A percentile compares a stretch with the other conserved stretches of the same genome.
Conservation (phyloP, 2,329 filamentous ascomycete genomes). For the Clarireedia hainanense region DNA sequence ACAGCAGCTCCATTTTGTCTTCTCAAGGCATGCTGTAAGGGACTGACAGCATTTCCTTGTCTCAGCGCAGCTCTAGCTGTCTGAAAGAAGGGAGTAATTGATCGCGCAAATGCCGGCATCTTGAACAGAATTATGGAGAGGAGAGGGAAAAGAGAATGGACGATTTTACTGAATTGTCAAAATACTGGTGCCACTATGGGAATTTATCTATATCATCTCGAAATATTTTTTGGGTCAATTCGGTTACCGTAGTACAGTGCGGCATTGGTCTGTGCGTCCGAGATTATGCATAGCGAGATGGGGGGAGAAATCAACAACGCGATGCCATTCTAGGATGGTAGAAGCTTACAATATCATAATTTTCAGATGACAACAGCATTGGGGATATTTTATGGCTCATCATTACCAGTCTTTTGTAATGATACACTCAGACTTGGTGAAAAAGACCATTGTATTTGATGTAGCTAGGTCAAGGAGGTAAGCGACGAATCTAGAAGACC, state of each 20-base stretch:
- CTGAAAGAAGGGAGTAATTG: constrained; percentile 71
- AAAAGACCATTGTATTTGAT: too few species aligned
- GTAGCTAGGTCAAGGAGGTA: too few species aligned
- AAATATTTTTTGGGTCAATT: constrained; percentile 9
- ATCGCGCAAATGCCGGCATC: constrained; percentile 77
- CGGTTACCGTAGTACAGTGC: constrained; percentile 3
- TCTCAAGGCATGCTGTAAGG: constrained; percentile 63
- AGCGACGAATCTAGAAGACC: too few species aligned
- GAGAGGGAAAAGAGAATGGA: constrained; percentile 5
- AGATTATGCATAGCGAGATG: too few species aligned
- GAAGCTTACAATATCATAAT: too few species aligned
- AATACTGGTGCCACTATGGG: constrained; percentile 6
- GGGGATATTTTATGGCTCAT: too few species aligned
- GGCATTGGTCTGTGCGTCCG: constrained; percentile 1
- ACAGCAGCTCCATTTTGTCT: constrained; percentile 55
- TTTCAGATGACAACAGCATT: too few species aligned
- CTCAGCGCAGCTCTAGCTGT: constrained; percentile 69
- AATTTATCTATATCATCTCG: constrained; percentile 8
- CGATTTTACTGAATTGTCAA: neutral
- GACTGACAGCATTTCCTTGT: constrained; percentile 61
- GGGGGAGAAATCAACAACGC: too few species aligned
- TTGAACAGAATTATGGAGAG: constrained; percentile 32
- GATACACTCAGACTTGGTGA: too few species aligned
- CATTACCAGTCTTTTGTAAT: too few species aligned
- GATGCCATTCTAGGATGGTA: too few species aligned